These are phyloP conservation scores for Kazachstania psychrophila DNA, from an alignment of 805 yeast species.

Conservation along the genomic window DNA sequence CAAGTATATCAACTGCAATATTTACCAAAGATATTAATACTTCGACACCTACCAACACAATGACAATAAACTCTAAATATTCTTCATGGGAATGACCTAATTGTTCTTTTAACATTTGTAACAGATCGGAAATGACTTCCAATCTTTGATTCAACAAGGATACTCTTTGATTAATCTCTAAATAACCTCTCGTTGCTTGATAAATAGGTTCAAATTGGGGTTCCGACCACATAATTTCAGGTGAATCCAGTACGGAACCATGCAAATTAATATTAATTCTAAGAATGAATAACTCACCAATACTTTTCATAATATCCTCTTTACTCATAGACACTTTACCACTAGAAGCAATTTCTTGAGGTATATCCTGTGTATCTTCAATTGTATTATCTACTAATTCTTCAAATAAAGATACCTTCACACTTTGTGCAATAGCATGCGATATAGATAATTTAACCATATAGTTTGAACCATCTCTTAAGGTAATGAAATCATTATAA, in stretches of 20 bases:
- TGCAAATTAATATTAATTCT: slow-evolving; percentile 74
- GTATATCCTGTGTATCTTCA: slow-evolving; percentile 94
- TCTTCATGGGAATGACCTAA: slow-evolving; percentile 92
- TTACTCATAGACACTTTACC: slow-evolving; percentile 94
- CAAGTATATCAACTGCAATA: slow-evolving; percentile 51
- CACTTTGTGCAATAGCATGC: slow-evolving; percentile 93
- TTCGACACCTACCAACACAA: slow-evolving; percentile 84
- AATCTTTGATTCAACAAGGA: slow-evolving; percentile 80
- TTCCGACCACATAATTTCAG: slow-evolving; percentile 98
- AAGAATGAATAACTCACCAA: slow-evolving; percentile 88
- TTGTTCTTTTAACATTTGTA: slow-evolving; percentile 96
- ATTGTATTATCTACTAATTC: slow-evolving; percentile 94
- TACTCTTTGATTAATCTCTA: slow-evolving; percentile 92
- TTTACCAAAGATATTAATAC: slow-evolving; percentile 81
- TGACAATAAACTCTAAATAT: slow-evolving; percentile 82
- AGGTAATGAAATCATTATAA: slow-evolving; percentile 88
- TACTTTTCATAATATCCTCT: slow-evolving; percentile 92
- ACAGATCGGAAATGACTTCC: slow-evolving; percentile 85
- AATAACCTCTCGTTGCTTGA: slow-evolving; percentile 91
- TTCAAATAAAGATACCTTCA: slow-evolving; percentile 89
- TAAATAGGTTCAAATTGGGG: slow-evolving; percentile 96
- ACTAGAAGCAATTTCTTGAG: slow-evolving; percentile 87
- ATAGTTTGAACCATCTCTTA: slow-evolving; percentile 80
- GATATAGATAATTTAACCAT: slow-evolving; percentile 89
- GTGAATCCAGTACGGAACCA: slow-evolving; percentile 87